Base-by-base conservation (phyloP, 2,329 filamentous ascomycete genomes). In the Whalleya microplaca region DNA sequence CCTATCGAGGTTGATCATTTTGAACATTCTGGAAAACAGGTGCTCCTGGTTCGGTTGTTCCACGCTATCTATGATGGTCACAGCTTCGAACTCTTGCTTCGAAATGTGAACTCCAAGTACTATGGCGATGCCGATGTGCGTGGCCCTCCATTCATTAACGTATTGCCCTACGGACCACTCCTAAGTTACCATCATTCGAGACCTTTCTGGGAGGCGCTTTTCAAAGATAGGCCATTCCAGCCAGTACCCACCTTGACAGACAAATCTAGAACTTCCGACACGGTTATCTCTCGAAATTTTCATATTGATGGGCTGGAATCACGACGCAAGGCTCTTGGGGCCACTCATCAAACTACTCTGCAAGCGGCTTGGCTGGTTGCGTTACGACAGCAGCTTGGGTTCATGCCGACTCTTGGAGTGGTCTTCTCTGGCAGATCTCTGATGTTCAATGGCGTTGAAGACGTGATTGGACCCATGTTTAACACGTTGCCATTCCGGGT, bases 41-140 rank as follows among this genome's bases (percentile, higher is more conserved):
- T 79, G 0, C 72, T 96, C 29, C 73, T 80, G 2, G 66, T 96
- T 2, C 82, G 89, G 45, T 86, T 96, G 0, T 96, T 96, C 73
- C 93, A 97, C 69, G 92, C 84, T 0, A 72, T 96, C 0, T 97
- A 97, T 65, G 93, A 97, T 72, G 93, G 92, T 1, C 88, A 84
- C 62, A 94, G 92, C 58, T 81, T 96, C 41, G 80, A 82, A 1
- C 71, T 91, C 21, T 79, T 96, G 41, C 78, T 96, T 19, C 70
- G 82, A 2, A 73, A 80, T 19, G 77, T 96, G 2, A 73, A 76
- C 23, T 66, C 75, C 2, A 74, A 79, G 3, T 91, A 91, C 64
- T 61, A 67, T 16, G 67, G 67, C 0, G 41, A 59, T 2, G 18
- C 61, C 56, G 40, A 64, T 2, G 1, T 68, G 0, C 65, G 70